phyloP scores from a whole-genome alignment of 2,329 filamentous ascomycete species.

The Scopulariopsis brevicaulis region DNA sequence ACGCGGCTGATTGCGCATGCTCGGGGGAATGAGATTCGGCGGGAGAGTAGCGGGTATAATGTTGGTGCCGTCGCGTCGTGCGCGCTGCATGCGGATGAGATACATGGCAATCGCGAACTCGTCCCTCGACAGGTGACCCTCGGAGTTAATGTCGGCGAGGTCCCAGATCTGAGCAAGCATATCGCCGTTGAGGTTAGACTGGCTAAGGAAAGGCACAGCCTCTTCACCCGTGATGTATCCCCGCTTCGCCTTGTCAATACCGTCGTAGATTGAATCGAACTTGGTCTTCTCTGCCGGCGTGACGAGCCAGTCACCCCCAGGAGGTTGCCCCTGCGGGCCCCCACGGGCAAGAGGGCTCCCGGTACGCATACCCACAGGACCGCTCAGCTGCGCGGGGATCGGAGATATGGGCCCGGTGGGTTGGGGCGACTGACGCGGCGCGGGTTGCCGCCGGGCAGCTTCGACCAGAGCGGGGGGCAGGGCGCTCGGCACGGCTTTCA shows the following conservation, averaged over 20 bases:
- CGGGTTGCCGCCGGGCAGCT: slow-evolving; percentile 58
- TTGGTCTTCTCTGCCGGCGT: slow-evolving; percentile 72
- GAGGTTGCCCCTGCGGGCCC: slow-evolving; percentile 24
- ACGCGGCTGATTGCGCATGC: slow-evolving; percentile 56
- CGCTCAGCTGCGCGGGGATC: slow-evolving; percentile 76
- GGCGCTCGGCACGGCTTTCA: slow-evolving; percentile 68
- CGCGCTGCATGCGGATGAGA: slow-evolving; percentile 81
- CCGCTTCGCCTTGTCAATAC: slow-evolving; percentile 67
- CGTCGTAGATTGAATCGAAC: slow-evolving; percentile 78
- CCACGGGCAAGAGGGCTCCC: slow-evolving; percentile 44
- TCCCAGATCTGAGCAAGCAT: slow-evolving; percentile 93
- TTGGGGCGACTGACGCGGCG: slow-evolving; percentile 34
- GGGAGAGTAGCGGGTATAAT: slow-evolving; percentile 69
- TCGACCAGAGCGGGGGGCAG: slow-evolving; percentile 84
- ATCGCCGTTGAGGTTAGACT: slow-evolving; percentile 83
- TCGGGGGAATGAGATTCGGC: slow-evolving; percentile 72
- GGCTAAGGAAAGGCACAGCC: slow-evolving; percentile 86
- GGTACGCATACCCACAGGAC: slow-evolving; percentile 52
- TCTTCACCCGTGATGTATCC: slow-evolving; percentile 90
- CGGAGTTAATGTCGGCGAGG: slow-evolving; percentile 84
- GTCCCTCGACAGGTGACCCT: slow-evolving; percentile 73
- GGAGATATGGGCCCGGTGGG: slow-evolving; percentile 46
- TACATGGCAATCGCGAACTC: slow-evolving; percentile 98
- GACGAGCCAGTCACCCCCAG: slow-evolving; percentile 63
- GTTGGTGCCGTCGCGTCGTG: slow-evolving; percentile 47